Percentiles rank a stretch among this genome's conserved stretches.
Evolutionary conservation across 768 basidiomycete species (phyloP).

Genomic region (Mycena floridula): DNA sequence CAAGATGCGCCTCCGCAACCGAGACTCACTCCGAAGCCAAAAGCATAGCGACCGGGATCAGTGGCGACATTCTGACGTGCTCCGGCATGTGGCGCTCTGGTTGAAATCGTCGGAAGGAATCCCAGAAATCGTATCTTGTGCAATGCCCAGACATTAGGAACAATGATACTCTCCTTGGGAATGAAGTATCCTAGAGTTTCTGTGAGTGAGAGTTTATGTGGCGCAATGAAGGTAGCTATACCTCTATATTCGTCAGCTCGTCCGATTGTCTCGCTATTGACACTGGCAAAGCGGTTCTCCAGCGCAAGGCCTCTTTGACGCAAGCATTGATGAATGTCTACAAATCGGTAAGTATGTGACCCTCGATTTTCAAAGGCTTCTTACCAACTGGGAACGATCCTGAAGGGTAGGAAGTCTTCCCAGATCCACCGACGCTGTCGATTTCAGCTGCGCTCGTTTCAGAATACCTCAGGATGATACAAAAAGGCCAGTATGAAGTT

Average conservation of each 20-base stretch:
- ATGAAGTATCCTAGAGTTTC: constrained; percentile 2
- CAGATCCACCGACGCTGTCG: constrained; percentile 12
- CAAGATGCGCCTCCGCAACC: too few relatives aligned
- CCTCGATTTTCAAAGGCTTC: constrained; percentile 7
- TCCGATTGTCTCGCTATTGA: neutral
- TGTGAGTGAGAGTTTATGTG: neutral
- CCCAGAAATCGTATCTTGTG: neutral
- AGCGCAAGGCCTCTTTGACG: neutral
- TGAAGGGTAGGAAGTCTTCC: constrained; percentile 14
- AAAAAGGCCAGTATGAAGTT: constrained; percentile 16
- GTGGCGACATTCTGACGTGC: neutral
- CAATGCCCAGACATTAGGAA: neutral
- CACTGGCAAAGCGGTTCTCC: neutral
- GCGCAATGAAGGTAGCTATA: neutral
- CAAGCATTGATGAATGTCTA: neutral
- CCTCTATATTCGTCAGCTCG: neutral
- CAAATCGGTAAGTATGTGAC: constrained; percentile 10
- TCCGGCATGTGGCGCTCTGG: neutral
- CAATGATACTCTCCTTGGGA: constrained; percentile 1
- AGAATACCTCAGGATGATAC: constrained; percentile 14
- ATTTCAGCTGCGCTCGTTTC: constrained; percentile 14
- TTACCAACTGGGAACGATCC: constrained; percentile 6
- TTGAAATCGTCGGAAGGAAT: neutral
- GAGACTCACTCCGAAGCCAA: neutral
- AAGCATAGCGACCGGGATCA: neutral